Conservation (phyloP, 805 yeast genomes). For the Sporopachydermia quercuum region DNA sequence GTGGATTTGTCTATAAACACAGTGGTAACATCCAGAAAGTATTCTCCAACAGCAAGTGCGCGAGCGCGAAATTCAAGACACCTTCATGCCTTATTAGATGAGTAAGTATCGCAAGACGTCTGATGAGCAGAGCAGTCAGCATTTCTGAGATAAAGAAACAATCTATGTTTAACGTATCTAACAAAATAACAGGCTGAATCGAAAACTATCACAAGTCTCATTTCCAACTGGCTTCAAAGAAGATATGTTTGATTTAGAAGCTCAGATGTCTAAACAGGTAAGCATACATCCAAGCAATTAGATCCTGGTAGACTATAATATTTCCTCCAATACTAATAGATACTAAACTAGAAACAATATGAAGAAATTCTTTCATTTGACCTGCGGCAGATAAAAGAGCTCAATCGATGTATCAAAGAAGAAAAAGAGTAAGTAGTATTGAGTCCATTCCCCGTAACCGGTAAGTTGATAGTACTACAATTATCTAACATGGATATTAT, state of each 20-base stretch:
- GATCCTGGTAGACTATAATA: too few species aligned
- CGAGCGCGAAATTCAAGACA: neutral
- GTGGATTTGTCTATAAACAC: neutral
- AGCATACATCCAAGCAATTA: too few species aligned
- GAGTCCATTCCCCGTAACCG: neutral
- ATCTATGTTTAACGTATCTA: neutral
- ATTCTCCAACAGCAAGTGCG: neutral
- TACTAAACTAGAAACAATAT: neutral
- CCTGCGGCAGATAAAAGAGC: neutral
- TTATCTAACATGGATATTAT: neutral
- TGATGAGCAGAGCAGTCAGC: too few species aligned
- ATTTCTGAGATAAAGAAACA: too few species aligned
- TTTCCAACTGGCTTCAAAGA: neutral
- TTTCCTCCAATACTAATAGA: too few species aligned
- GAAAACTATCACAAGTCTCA: neutral
- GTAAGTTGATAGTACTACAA: neutral
- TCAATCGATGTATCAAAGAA: neutral
- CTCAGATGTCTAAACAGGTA: neutral
- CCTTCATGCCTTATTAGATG: neutral
- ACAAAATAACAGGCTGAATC: neutral
- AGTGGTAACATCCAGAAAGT: too few species aligned
- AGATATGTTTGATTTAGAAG: neutral
- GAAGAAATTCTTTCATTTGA: neutral
- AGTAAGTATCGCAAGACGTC: too few species aligned
- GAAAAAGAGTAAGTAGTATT: neutral